Conservation (phyloP, 1,284 basidiomycete species). For the Cystobasidiaceae sp. region DNA sequence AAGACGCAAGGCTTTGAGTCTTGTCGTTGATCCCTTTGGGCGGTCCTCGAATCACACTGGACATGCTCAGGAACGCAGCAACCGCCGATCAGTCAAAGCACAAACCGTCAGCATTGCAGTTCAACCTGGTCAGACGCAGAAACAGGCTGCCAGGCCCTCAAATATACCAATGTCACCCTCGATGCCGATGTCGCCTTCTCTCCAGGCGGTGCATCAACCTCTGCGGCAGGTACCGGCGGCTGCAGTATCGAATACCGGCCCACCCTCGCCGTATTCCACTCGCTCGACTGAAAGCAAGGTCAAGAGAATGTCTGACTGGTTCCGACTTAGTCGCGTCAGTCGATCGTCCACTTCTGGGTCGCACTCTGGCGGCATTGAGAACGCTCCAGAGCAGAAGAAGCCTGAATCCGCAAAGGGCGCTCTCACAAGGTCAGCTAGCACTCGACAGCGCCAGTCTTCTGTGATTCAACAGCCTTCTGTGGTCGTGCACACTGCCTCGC, state of each 20-base stretch:
- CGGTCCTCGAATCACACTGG: conserved; percentile 41
- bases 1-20: conserved; percentile 68
- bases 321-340: conserved; percentile 52
- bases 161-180: conserved; percentile 12
- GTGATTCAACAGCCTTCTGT: conserved; percentile 11
- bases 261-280: conserved; percentile 4
- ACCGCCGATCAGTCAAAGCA: conserved; percentile 23
- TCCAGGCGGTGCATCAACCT: conserved; percentile 12
- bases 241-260: neutral
- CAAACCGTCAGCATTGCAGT: neutral
- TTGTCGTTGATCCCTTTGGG: conserved; percentile 71
- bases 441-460: conserved; percentile 3
- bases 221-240: conserved; percentile 1
- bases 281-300: conserved; percentile 48
- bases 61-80: conserved; percentile 11
- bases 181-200: conserved; percentile 24
- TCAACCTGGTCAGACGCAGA: neutral
- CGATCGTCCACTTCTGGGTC: conserved; percentile 8
- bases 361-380: conserved; percentile 7
- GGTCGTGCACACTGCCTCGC: conserved; percentile 17
- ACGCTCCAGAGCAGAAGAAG: neutral
- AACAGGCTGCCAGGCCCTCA: neutral
- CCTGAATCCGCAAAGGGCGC: neutral
- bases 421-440: conserved; percentile 5
- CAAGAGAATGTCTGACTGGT: conserved; percentile 62